A percentile compares a stretch with the other conserved stretches of the same genome.
phyloP scores from a whole-genome alignment of 225 moss, liverwort and hornwort species.

The Ulota crispa region DNA sequence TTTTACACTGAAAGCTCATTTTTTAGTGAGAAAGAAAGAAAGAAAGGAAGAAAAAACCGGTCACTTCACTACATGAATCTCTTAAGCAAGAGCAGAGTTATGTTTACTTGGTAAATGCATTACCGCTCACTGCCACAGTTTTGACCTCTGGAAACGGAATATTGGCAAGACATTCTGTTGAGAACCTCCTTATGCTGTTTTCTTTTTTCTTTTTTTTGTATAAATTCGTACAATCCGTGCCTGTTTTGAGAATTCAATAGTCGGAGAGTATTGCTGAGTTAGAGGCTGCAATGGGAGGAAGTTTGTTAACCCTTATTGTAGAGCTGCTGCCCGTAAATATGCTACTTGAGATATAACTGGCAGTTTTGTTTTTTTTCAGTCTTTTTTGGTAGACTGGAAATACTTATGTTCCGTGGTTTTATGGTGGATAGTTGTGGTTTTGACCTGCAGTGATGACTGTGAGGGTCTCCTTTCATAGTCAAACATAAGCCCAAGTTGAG shows the following conservation, averaged over 20 bases:
- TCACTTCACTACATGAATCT: neutral
- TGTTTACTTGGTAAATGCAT: neutral
- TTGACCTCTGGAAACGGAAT: constrained; percentile 20
- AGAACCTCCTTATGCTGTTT: constrained; percentile 6
- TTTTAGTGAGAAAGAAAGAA: neutral
- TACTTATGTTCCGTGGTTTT: neutral
- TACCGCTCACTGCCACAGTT: constrained; percentile 24
- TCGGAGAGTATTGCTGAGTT: neutral
- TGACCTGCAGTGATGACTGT: neutral
- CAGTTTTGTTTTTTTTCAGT: neutral
- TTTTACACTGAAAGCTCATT: constrained; percentile 37
- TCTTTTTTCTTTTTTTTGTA: neutral
- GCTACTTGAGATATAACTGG: neutral
- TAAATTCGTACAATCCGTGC: neutral
- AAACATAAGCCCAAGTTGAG: too few relatives aligned
- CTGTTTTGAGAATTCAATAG: constrained; percentile 9
- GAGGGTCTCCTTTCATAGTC: too few relatives aligned
- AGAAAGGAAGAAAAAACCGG: neutral
- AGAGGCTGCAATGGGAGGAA: neutral
- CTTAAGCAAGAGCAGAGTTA: constrained; percentile 20
- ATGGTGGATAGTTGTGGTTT: neutral
- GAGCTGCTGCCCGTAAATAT: neutral
- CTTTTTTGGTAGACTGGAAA: neutral
- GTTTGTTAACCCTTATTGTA: neutral
- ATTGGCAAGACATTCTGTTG: constrained; percentile 10